phyloP scores from a whole-genome alignment of 805 yeast genomes.

The Saccharomycopsis amapae region DNA sequence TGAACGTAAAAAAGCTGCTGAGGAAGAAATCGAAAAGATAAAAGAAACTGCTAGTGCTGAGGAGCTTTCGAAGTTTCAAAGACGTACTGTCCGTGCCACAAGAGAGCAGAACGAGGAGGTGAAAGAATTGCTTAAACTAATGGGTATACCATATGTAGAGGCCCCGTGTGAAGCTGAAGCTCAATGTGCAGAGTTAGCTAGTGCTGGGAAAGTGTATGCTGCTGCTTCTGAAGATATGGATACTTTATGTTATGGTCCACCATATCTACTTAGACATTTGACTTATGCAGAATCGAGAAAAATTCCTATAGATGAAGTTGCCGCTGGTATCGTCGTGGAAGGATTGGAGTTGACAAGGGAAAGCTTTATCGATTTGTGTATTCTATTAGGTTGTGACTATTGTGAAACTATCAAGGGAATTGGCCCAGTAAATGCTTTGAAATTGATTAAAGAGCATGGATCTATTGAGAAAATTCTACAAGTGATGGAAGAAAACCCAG shows the following conservation, averaged over 20 bases:
- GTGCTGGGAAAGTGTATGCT: conserved; percentile 86
- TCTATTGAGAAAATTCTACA: conserved; percentile 73
- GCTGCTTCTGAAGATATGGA: conserved; percentile 99
- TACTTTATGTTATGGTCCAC: conserved; percentile 87
- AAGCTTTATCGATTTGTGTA: conserved; percentile 86
- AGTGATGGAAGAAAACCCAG: conserved; percentile 38
- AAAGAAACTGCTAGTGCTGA: conserved; percentile 66
- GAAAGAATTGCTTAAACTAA: conserved; percentile 63
- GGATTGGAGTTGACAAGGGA: conserved; percentile 67
- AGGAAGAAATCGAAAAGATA: conserved; percentile 61
- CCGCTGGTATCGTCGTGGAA: conserved; percentile 57
- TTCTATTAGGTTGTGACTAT: conserved; percentile 92
- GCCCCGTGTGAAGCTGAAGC: conserved; percentile 99
- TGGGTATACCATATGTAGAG: conserved; percentile 92
- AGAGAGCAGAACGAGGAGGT: conserved; percentile 93
- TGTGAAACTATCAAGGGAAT: conserved; percentile 93
- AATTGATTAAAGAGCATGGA: conserved; percentile 79
- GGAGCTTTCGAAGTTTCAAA: conserved; percentile 67
- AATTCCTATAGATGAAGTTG: conserved; percentile 82
- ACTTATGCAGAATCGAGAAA: conserved; percentile 93
- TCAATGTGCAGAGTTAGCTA: conserved; percentile 91
- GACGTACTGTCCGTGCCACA: conserved; percentile 84
- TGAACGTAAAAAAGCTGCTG: conserved; percentile 76
- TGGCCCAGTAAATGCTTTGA: conserved; percentile 92
- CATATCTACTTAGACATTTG: conserved; percentile 74